Evolutionary conservation across 108 stramenopile species (phyloP).

Genomic region (Fragilaria crotonensis): DNA sequence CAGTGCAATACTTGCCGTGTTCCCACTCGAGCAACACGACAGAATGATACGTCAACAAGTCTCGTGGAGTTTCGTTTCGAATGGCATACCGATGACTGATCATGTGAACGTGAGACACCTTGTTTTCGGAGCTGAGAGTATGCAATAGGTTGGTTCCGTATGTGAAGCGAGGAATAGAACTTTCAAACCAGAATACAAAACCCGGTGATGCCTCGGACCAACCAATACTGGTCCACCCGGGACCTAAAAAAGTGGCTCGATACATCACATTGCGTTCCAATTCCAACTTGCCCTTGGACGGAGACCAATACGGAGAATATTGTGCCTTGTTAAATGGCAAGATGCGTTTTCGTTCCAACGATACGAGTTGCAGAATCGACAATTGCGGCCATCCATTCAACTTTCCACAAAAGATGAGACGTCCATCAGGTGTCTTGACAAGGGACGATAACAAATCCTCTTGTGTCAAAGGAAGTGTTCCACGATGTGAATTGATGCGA

Average conservation of each 20-base stretch:
- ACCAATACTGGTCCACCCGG: conserved; percentile 40
- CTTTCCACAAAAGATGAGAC: conserved; percentile 50
- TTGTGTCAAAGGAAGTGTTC: conserved; percentile 30
- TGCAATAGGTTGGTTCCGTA: conserved; percentile 34
- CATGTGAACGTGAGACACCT: conserved; percentile 32
- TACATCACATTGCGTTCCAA: conserved; percentile 27
- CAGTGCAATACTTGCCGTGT: conserved; percentile 46
- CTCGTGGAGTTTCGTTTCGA: conserved; percentile 35
- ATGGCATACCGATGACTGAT: conserved; percentile 59
- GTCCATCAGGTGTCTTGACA: conserved; percentile 33
- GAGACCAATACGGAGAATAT: background rate
- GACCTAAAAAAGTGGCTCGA: conserved; percentile 37
- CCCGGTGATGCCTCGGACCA: conserved; percentile 47
- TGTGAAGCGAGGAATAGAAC: conserved; percentile 19
- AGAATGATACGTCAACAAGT: conserved; percentile 44
- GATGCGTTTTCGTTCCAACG: conserved; percentile 30
- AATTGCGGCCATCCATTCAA: conserved; percentile 67
- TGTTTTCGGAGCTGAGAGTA: background rate
- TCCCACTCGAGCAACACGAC: conserved; percentile 62
- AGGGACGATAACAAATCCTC: conserved; percentile 38
- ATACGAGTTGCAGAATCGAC: conserved; percentile 34
- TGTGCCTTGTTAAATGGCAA: background rate
- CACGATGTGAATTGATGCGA: conserved; percentile 37
- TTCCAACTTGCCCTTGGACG: conserved; percentile 4
- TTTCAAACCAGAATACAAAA: conserved; percentile 45